phyloP scores from a whole-genome alignment of 345 rosid species.

The Cardamine resedifolia region DNA sequence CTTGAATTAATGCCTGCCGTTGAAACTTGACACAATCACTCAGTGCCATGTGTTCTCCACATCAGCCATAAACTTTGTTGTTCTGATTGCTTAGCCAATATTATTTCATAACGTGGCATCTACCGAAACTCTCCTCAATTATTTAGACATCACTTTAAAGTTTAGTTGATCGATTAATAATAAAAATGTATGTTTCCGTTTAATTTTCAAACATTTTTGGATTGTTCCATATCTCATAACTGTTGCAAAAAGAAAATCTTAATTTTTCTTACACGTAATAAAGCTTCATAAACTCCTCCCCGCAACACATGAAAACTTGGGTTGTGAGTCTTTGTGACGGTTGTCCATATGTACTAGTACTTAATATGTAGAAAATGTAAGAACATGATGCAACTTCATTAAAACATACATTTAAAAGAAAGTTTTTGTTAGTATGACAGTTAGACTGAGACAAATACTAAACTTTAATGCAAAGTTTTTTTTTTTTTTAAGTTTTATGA shows the following conservation, averaged over 20 bases:
- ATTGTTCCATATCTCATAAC: background rate
- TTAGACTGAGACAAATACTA: too few relatives aligned
- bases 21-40: background rate
- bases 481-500: too few relatives aligned
- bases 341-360: too few relatives aligned
- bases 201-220: background rate
- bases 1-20: background rate
- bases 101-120: background rate
- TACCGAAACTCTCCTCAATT: background rate
- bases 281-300: background rate
- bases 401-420: background rate
- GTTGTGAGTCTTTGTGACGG: too few relatives aligned
- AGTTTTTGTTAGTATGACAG: background rate
- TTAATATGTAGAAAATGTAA: too few relatives aligned
- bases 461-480: too few relatives aligned
- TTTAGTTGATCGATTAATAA: too few relatives aligned
- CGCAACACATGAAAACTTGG: background rate
- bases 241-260: background rate
- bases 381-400: background rate
- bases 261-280: too few relatives aligned
- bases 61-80: background rate
- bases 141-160: background rate
- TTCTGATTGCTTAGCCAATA: background rate
- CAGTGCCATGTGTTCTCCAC: conserved; percentile 14
- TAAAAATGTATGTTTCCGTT: background rate